Evolutionary conservation across 140 eudicot genomes (phyloP).

Genomic region (Oenanthe javanica): DNA sequence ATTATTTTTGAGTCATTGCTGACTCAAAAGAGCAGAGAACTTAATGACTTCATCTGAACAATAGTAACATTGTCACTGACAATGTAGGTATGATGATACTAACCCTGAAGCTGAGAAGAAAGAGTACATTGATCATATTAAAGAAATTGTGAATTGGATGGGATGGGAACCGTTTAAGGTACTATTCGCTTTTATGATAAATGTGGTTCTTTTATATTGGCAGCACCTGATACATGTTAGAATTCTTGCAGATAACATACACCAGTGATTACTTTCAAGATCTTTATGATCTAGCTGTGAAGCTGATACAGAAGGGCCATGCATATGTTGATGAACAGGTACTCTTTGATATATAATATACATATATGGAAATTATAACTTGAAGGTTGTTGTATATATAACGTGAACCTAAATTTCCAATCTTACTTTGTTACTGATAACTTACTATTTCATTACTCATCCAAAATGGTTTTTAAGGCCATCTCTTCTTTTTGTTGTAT

Average conservation of each 20-base stretch:
- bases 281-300: constrained; percentile 79
- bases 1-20: not conserved
- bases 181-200: not conserved
- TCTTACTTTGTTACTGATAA: not conserved
- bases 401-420: not conserved
- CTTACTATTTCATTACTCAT: not conserved
- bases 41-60: not conserved
- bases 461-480: not conserved
- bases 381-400: not conserved
- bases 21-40: not conserved
- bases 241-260: constrained; percentile 69
- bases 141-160: constrained; percentile 95
- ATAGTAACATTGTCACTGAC: not conserved
- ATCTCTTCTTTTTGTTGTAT: not conserved
- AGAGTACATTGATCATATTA: constrained; percentile 93
- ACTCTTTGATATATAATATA: not conserved
- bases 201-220: not conserved
- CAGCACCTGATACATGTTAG: constrained; percentile 8
- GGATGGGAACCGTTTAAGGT: constrained; percentile 99
- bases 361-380: not conserved
- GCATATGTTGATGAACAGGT: constrained; percentile 99
- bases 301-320: constrained; percentile 80
- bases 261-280: constrained; percentile 96
- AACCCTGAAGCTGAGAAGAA: constrained; percentile 98
- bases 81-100: constrained; percentile 83